Evolutionary conservation across 2,329 filamentous ascomycete genomes (phyloP), one percentile per base, ranked within the genome.

Genomic region (Chaetomium olivaceum): DNA sequence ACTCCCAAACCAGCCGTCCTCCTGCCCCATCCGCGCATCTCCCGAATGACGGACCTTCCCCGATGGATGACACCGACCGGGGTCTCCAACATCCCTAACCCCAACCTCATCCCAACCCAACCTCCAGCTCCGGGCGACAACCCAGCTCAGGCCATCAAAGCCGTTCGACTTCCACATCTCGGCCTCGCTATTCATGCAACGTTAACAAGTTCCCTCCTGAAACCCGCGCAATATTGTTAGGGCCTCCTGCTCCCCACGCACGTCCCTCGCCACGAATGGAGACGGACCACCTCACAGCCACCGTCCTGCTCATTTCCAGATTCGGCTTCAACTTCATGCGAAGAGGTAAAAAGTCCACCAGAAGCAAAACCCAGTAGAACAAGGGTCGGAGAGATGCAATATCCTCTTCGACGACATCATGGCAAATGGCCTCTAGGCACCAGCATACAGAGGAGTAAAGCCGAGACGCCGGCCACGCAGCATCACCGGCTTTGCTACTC

Each of bases 241-340:
- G 46, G 29, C 54, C 16, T 39, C 23, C 33, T 43, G 16, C 6
- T 39, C 52, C 14, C 51, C 36, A 51, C 61, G 39, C 39, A 33
- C 33, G 25, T 31, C n/a, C 25, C 48, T 59, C 61, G 62, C 62
- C 62, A 64, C 62, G 21, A 43, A 25, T n/a, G 27, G 48, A n/a
- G 48, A 54, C 21, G 48, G n/a, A 46, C 4, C 4, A 52, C 46
- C 39, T 19, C 55, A 48, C 56, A 50, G 56, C 62, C 62, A 60
- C 56, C 16, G 51, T 60, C 62, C 62, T 60, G 55, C 61, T 52
- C 43, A 63, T 63, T 63, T 63, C 61, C 61, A 56, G 4, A 27
- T 36, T 19, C 8, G 33, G 31, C n/a, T 39, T 21, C 43, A 52
- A 60, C 48, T 33, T 62, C 51, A 62, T 62, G 51, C 60, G 21